A percentile compares a stretch with the other conserved stretches of the same genome.
Conservation (phyloP, 371 early-diverging fungal genomes). For the Rhizomucor pusillus region DNA sequence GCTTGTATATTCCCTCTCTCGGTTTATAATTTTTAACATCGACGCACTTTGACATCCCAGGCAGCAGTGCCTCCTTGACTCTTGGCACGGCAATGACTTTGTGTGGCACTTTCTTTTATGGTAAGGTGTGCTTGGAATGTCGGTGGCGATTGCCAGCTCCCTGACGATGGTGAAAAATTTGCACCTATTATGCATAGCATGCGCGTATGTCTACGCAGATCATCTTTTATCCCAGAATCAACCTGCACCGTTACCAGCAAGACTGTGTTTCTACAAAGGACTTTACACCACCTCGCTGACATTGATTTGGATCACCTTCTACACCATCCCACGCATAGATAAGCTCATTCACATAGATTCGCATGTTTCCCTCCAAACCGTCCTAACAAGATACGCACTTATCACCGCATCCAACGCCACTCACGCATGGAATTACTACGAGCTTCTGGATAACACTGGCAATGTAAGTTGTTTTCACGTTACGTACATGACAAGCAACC, state of each 20-base stretch:
- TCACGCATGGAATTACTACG: conserved; percentile 52
- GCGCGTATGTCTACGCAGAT: conserved; percentile 51
- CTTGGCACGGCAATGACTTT: conserved; percentile 54
- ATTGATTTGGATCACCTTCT: conserved; percentile 36
- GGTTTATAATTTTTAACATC: no score
- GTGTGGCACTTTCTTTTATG: conserved; percentile 56
- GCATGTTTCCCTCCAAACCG: conserved; percentile 7
- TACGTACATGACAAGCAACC: no score
- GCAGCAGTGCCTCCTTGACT: conserved; percentile 7
- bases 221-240: conserved; percentile 43
- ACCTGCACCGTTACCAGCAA: conserved; percentile 41
- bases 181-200: conserved; percentile 22
- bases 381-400: conserved; percentile 25
- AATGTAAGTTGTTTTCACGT: conserved; percentile 49
- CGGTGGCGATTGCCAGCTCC: no score
- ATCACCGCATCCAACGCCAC: conserved; percentile 27
- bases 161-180: no score
- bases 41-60: no score
- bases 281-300: conserved; percentile 43
- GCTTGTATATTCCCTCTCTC: neutral
- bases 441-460: conserved; percentile 46
- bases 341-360: conserved; percentile 31
- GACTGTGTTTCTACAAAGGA: conserved; percentile 51
- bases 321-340: conserved; percentile 46
- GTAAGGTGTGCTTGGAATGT: conserved; percentile 24